These are phyloP conservation scores for Fusarium sp. DNA, from an alignment of 2,329 filamentous ascomycete genomes.

Conservation along the genomic window DNA sequence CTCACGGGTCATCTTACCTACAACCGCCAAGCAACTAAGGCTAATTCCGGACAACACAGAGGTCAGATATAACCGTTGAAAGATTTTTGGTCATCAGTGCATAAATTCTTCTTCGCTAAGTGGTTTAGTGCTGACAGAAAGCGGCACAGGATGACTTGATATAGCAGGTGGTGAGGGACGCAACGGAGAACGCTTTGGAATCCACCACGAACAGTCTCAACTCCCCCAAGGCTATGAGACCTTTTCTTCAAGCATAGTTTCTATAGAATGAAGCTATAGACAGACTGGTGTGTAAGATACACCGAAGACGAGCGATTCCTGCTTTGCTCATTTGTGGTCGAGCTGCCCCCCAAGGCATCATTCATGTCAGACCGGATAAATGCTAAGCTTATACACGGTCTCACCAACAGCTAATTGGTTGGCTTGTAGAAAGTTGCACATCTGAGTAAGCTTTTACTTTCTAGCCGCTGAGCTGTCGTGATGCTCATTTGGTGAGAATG, in stretches of 20 bases:
- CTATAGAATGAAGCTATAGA: too few species aligned
- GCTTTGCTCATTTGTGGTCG: too few species aligned
- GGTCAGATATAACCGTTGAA: rapidly evolving
- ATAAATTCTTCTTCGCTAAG: neutral
- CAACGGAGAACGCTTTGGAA: neutral
- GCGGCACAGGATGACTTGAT: neutral
- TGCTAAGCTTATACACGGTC: rapidly evolving
- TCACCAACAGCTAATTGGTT: neutral
- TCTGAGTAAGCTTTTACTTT: neutral
- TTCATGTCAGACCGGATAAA: too few species aligned
- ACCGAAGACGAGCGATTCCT: too few species aligned
- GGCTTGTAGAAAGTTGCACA: too few species aligned
- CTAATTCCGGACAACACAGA: rapidly evolving
- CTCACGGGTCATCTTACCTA: neutral
- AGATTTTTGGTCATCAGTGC: neutral
- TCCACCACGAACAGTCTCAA: neutral
- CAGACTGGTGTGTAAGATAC: too few species aligned
- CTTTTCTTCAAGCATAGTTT: too few species aligned
- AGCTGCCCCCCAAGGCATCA: too few species aligned
- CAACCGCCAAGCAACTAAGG: neutral
- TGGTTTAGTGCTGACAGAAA: constrained; percentile 12
- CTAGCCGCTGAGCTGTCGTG: too few species aligned
- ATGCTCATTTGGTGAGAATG: too few species aligned
- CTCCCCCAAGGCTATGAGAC: too few species aligned
- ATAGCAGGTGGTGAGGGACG: neutral